Evolutionary conservation across 129 eudicot genomes (phyloP), one percentile per base, ranked within the genome.

Genomic region (Mikania micrantha): DNA sequence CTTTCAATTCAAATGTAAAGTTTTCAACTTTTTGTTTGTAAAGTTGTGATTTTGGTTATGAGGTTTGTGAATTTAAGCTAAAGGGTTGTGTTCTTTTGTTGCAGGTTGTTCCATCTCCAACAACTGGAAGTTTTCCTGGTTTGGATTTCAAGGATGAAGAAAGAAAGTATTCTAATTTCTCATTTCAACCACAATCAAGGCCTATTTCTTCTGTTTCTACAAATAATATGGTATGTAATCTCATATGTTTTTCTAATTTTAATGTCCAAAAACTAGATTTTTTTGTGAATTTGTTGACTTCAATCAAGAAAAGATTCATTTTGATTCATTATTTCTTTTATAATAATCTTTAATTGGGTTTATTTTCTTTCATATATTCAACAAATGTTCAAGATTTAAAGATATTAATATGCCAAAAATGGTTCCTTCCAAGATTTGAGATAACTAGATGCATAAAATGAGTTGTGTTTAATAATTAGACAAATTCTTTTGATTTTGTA

Each of bases 31-130:
- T 48, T 40, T 40, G 27, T 45, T 15, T 13, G 54, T 45, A 34
- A 31, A 64, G 69, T 15, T 71, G 65, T 73, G 20, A 27, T 71
- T 63, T 70, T 71, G 24, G 58, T 64, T 40, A 24, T 65, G 67
- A 69, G 74, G 58, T 78, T 73, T 60, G 32, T 64, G 21, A 21
- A 53, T 9, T 31, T 45, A 13, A 69, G 71, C 40, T 81, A 41
- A 77, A 77, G 64, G 48, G 8, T 67, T 54, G 54, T 62, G 12
- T 22, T 47, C 3, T 16, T 40, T 71, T 73, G 39, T 59, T 82
- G 78, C 67, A 85, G 96, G 75, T 82, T 73, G 66, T 85, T 72
- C 72, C 90, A 76, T 83, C 98, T 81, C 90, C 94, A 58, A 85
- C 85, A 9, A 85, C 78, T n/a, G 98, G 91, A 74, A 76, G 60